These are phyloP conservation scores for Septoria linicola DNA, from an alignment of 2,329 filamentous ascomycete genomes.

Conservation along the genomic window DNA sequence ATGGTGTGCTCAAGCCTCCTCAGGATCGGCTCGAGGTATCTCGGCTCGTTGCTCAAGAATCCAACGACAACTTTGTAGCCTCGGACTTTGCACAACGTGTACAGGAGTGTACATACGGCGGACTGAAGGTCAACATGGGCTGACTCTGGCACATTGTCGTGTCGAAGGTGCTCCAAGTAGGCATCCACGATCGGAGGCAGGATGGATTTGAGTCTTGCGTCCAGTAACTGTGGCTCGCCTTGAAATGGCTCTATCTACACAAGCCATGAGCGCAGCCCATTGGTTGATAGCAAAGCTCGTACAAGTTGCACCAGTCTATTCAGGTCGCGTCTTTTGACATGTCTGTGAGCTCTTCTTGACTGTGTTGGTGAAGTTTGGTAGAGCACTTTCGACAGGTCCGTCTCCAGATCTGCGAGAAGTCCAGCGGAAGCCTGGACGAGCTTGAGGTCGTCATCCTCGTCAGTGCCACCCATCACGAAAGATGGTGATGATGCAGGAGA, in stretches of 20 bases:
- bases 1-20: constrained; percentile 66
- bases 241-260: constrained; percentile 80
- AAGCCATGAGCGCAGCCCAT: constrained; percentile 23
- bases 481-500: neutral
- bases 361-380: constrained; percentile 36
- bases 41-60: constrained; percentile 87
- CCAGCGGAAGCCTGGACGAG: constrained; percentile 45
- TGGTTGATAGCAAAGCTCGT: constrained; percentile 14
- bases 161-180: constrained; percentile 64
- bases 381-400: constrained; percentile 47
- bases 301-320: constrained; percentile 41
- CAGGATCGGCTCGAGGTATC: constrained; percentile 77
- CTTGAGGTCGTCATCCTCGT: constrained; percentile 47
- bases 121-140: constrained; percentile 52
- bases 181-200: constrained; percentile 72
- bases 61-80: constrained; percentile 89
- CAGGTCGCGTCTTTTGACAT: constrained; percentile 43
- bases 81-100: constrained; percentile 89
- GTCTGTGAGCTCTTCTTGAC: constrained; percentile 37
- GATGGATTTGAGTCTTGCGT: constrained; percentile 74
- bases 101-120: constrained; percentile 77
- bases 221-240: constrained; percentile 89
- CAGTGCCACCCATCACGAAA: constrained; percentile 19
- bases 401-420: constrained; percentile 37
- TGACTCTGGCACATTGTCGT: constrained; percentile 4